Base-by-base conservation (phyloP, 305 asterid species). In the Fraxinus angustifolia region DNA sequence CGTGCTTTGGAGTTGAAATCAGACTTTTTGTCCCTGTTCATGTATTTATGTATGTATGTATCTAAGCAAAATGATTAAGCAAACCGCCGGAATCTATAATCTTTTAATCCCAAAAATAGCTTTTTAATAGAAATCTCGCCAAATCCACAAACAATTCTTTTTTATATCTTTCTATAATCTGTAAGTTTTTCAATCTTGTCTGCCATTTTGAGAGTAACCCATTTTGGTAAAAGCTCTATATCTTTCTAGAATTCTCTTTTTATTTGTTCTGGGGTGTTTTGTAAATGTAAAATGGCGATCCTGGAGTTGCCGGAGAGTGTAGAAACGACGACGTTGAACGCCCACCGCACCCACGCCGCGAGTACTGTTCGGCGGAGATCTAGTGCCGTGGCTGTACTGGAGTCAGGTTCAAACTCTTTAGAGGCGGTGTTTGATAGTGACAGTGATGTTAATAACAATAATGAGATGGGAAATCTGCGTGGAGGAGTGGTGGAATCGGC, bases 391-490 rank as follows among this genome's bases (percentile, higher is more conserved):
- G 75, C 40, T 14, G 26, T 16, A 6, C 42, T 70, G 75, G 75
- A 33, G 14, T 33, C 75, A 70, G 75, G 16, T 31, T 70, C 45
- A 36, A 70, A 70, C 45, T 30, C 75, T 31, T 31, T 70, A 33
- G 75, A 31, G 75, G 21, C 45, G 28, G 75, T 33, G 2, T 33
- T 6, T 70, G 45, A 70, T 14, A 70, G 75, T 70, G 75, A 70
- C 12, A n/a, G 75, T 33, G 75, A 70, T 70, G 75, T 31, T 70
- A 70, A 65, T 48, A 87, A 7, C 73, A 82, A 56, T 75, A 83
- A 82, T 87, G 81, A 84, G 90, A 83, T 16, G 2, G 88, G 86
- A 19, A 81, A 73, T 53, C 82, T 75, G 77, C 42, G 83, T 65
- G 78, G 70, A 53, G 86, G 75, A 77, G 87, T 75, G 31, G 76